These are phyloP conservation scores for Cryomyces antarcticus DNA, from an alignment of 495 filamentous ascomycete genomes.

Conservation along the genomic window DNA sequence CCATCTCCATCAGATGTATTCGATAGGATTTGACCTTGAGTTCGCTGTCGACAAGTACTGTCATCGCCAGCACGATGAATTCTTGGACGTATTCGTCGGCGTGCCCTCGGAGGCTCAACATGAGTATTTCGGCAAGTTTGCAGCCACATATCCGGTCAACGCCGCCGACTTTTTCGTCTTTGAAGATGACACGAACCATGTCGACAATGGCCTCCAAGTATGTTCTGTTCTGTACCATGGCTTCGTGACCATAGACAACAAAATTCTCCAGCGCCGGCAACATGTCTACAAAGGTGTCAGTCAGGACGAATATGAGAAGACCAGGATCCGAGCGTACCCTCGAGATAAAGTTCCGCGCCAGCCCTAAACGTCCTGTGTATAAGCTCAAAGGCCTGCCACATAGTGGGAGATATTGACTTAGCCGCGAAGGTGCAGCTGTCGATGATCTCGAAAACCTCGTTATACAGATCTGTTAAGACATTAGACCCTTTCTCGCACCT, in stretches of 20 bases:
- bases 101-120: conserved; percentile 83
- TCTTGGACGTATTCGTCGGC: conserved; percentile 70
- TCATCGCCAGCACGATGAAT: conserved; percentile 80
- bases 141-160: conserved; percentile 97
- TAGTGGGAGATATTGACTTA: conserved; percentile 81
- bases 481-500: conserved; percentile 1
- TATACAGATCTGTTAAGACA: conserved; percentile 54
- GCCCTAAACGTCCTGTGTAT: conserved; percentile 95
- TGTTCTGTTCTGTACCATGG: conserved; percentile 58
- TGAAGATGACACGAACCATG: conserved; percentile 59
- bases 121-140: conserved; percentile 91
- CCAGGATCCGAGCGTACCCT: conserved; percentile 17
- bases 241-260: conserved; percentile 68
- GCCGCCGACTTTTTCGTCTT: conserved; percentile 74
- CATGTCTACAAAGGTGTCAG: conserved; percentile 43
- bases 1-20: conserved; percentile 96
- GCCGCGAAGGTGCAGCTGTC: conserved; percentile 98
- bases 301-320: not conserved
- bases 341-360: conserved; percentile 90
- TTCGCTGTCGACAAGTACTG: conserved; percentile 47
- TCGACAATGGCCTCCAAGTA: conserved; percentile 74
- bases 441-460: conserved; percentile 96
- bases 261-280: conserved; percentile 94
- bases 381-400: conserved; percentile 96
- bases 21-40: conserved; percentile 73